phyloP scores from a whole-genome alignment of 1,284 basidiomycete species.

The Coniferiporia weirii region DNA sequence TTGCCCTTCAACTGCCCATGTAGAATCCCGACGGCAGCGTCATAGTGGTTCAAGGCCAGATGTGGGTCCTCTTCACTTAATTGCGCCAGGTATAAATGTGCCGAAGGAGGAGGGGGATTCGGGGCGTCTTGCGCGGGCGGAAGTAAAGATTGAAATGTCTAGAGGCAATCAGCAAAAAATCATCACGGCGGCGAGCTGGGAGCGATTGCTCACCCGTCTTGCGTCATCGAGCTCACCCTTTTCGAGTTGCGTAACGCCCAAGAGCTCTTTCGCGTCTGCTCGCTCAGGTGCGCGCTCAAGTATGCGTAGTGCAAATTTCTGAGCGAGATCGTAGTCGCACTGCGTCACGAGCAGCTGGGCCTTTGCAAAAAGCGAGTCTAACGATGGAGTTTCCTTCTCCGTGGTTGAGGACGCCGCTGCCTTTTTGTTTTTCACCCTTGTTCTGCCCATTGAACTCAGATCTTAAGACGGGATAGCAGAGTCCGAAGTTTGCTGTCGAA shows the following conservation, averaged over 20 bases:
- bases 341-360: slow-evolving; percentile 75
- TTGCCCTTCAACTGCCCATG: slow-evolving; percentile 68
- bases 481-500: neutral
- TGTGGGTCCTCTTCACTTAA: slow-evolving; percentile 74
- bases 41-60: slow-evolving; percentile 75
- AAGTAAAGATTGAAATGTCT: slow-evolving; percentile 65
- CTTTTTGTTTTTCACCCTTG: slow-evolving; percentile 52
- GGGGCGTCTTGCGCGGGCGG: slow-evolving; percentile 56
- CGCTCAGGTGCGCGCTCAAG: slow-evolving; percentile 62
- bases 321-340: slow-evolving; percentile 80
- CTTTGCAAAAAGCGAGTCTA: slow-evolving; percentile 61
- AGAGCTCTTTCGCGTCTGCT: slow-evolving; percentile 73
- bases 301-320: slow-evolving; percentile 65
- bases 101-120: slow-evolving; percentile 67
- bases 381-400: slow-evolving; percentile 32
- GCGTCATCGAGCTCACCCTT: slow-evolving; percentile 73
- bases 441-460: slow-evolving; percentile 52
- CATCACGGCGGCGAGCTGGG: neutral
- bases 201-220: slow-evolving; percentile 48
- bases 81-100: slow-evolving; percentile 89
- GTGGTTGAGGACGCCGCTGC: slow-evolving; percentile 33
- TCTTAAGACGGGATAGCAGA: neutral
- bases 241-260: slow-evolving; percentile 75
- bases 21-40: slow-evolving; percentile 75
- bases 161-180: neutral